phyloP scores from a whole-genome alignment of 352 stramenopile species.

The Pythium rishiriense region DNA sequence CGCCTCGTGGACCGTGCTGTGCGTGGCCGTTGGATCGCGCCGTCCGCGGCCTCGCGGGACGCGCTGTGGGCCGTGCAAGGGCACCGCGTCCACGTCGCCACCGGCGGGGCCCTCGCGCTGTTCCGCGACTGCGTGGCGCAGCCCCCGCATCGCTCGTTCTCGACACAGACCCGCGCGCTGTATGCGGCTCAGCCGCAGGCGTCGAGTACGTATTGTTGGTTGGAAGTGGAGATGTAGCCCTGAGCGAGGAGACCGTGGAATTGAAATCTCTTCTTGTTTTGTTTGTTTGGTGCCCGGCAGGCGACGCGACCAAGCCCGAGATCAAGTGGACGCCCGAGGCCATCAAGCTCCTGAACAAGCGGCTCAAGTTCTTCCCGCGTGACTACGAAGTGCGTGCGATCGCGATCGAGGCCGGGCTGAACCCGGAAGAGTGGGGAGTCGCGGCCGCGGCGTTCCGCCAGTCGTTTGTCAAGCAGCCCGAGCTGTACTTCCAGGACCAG shows the following conservation, averaged over 20 bases:
- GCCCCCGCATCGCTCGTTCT: neutral
- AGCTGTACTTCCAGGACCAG: conserved; percentile 59
- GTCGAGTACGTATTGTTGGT: neutral
- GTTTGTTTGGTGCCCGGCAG: neutral
- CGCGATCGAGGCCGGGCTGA: conserved; percentile 64
- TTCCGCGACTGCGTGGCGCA: neutral
- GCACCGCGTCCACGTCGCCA: conserved; percentile 15
- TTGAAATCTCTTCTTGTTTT: neutral
- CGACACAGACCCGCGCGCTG: conserved; percentile 6
- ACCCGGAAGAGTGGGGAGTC: conserved; percentile 57
- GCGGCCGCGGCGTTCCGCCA: conserved; percentile 61
- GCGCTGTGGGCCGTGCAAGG: conserved; percentile 12
- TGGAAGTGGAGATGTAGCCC: neutral
- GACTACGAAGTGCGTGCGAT: conserved; percentile 73
- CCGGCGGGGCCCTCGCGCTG: neutral
- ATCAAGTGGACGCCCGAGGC: conserved; percentile 26
- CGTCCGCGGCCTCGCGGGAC: neutral
- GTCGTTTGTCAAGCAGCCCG: conserved; percentile 53
- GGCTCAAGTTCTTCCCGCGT: conserved; percentile 52
- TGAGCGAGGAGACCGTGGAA: neutral
- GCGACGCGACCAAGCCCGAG: conserved; percentile 3
- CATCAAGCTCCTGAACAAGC: conserved; percentile 17
- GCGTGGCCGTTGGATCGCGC: neutral
- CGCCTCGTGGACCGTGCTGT: neutral
- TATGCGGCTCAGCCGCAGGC: neutral